These are phyloP conservation scores for Saccharomycopsis hybrid DNA, from an alignment of 1,139 yeast genomes.

Conservation along the genomic window DNA sequence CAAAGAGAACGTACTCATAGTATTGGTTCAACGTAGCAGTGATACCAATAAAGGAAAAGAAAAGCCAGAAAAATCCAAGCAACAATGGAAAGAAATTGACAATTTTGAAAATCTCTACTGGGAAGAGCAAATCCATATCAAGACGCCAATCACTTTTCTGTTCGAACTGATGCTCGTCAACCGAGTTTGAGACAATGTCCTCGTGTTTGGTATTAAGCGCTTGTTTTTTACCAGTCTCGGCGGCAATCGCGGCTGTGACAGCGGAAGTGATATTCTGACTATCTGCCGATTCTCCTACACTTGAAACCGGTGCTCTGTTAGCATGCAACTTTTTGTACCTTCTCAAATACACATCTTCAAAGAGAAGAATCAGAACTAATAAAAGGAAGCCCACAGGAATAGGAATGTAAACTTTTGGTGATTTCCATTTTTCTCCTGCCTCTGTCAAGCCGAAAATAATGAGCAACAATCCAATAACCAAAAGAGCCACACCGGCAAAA, in stretches of 20 bases:
- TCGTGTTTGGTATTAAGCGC: neutral
- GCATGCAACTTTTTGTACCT: slow-evolving; percentile 8
- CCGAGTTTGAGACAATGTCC: neutral
- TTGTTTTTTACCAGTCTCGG: neutral
- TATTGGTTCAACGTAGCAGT: slow-evolving; percentile 21
- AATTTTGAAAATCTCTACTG: slow-evolving; percentile 10
- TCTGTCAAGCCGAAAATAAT: slow-evolving; percentile 27
- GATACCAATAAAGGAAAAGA: slow-evolving; percentile 21
- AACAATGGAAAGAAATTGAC: slow-evolving; percentile 11
- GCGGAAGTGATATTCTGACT: neutral
- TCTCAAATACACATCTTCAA: slow-evolving; percentile 21
- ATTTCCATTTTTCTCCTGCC: slow-evolving; percentile 27
- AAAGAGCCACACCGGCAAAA: slow-evolving; percentile 26
- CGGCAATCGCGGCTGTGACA: neutral
- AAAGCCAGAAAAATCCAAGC: slow-evolving; percentile 15
- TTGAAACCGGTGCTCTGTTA: neutral
- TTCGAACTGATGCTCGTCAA: no score
- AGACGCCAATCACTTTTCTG: slow-evolving; percentile 6
- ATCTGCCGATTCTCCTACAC: neutral
- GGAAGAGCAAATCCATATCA: slow-evolving; percentile 14
- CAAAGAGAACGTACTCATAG: slow-evolving; percentile 15
- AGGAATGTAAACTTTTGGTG: slow-evolving; percentile 26
- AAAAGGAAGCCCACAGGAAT: slow-evolving; percentile 26
- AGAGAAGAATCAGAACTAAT: slow-evolving; percentile 23
- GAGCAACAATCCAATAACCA: slow-evolving; percentile 29